Base-by-base conservation (phyloP, 345 rosid genomes). In the Stellera chamaejasme region DNA sequence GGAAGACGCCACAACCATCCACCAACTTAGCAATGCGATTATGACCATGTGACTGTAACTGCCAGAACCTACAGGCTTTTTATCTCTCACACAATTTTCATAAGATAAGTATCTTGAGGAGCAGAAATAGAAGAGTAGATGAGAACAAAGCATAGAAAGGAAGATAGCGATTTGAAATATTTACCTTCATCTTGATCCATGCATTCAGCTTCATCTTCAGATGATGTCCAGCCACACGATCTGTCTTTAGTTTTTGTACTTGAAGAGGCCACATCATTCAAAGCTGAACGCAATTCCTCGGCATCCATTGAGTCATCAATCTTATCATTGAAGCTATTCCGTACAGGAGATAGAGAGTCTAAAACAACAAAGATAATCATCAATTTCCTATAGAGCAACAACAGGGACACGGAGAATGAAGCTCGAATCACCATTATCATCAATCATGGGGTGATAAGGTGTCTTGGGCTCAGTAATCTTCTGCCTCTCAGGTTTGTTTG, bases 401-500 rank as follows among this genome's bases (percentile, higher is more conserved):
- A 19, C 15, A 55, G 16, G 53, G 43, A 42, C 55, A 60, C 55
- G 10, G 11, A 45, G 10, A 36, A 32, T 13, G 50, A 27, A 66
- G 16, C 71, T 11, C 52, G 59, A 42, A 76, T 60, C 79, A 87
- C 95, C 96, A 69, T 87, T 87, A 60, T 90, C 93, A 74, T 90
- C 86, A 56, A 94, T 72, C 93, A 83, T 90, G 15, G 85, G 95
- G 70, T 94, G 97, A 70, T 85, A 90, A 0, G 97, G 97, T 6
- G 97, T 94, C 84, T 94, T 94, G 26, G 99, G 97, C 70, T 94
- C 99, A 11, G 95, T 94, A 57, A 94, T 94, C 77, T 90, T 94
- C 85, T 87, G 96, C 79, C 99, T 78, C 10, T 79, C 84, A 2
- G 99, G 99, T 65, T 94, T 94, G 70, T 85, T 87, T 27, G 97